Conservation (phyloP, 2,329 filamentous ascomycete species). For the Aspergillus ochraceoroseus region DNA sequence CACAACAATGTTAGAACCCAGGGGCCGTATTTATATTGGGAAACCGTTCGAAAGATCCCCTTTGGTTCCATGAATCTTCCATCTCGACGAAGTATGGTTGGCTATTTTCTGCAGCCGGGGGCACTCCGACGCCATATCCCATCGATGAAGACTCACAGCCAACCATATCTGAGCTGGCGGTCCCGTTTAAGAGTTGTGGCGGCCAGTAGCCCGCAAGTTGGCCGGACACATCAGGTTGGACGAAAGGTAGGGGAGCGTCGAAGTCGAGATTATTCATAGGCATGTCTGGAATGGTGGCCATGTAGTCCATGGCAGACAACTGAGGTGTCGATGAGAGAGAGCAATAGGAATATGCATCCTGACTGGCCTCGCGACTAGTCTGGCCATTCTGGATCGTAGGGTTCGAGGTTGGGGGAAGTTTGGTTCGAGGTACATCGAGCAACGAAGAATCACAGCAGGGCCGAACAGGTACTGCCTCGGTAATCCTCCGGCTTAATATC, state of each 20-base stretch:
- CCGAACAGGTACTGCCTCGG: not conserved
- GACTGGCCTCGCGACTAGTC: not conserved
- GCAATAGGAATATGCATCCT: conserved; percentile 3
- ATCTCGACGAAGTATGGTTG: too few relatives aligned
- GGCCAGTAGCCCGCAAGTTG: too few relatives aligned
- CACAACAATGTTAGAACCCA: too few relatives aligned
- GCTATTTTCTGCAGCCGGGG: too few relatives aligned
- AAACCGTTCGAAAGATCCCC: too few relatives aligned
- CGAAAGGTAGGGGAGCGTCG: not conserved
- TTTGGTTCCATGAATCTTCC: too few relatives aligned
- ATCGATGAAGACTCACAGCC: too few relatives aligned
- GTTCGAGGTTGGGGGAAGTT: not conserved
- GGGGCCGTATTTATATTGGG: too few relatives aligned
- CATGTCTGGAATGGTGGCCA: conserved; percentile 2
- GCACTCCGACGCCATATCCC: too few relatives aligned
- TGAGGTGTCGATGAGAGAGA: conserved; percentile 6
- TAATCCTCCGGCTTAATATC: conserved; percentile 6
- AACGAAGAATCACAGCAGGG: conserved; percentile 3
- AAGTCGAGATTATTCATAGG: not conserved
- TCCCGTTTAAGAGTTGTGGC: too few relatives aligned
- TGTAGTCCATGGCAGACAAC: conserved; percentile 3
- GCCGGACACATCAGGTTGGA: not conserved
- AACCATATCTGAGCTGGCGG: too few relatives aligned
- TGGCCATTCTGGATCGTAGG: not conserved
- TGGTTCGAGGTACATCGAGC: not conserved